Conservation (phyloP, 129 eudicot genomes). For the Helichrysum umbraculigerum region DNA sequence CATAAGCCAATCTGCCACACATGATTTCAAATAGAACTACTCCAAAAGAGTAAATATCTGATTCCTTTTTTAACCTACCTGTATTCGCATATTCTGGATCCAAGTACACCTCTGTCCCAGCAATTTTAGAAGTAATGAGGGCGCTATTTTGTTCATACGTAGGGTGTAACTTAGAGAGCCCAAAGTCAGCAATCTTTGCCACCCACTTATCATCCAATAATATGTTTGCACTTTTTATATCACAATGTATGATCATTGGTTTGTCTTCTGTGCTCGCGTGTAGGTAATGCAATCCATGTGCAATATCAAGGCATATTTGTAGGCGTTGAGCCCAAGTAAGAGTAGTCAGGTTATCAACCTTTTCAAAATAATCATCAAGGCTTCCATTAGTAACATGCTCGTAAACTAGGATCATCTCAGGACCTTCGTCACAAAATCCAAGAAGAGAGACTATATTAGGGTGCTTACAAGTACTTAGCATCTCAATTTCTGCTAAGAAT, state of each 20-base stretch:
- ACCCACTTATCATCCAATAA: background rate
- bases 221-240: background rate
- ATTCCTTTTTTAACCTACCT: background rate
- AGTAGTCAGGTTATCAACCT: background rate
- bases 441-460: conserved; percentile 2
- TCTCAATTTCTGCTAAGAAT: conserved; percentile 7
- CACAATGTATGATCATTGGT: conserved; percentile 3
- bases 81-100: conserved; percentile 12
- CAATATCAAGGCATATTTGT: conserved; percentile 6
- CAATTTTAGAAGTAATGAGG: background rate
- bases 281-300: conserved; percentile 8
- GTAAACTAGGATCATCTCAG: conserved; percentile 11
- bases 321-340: conserved; percentile 18
- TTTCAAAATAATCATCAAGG: background rate
- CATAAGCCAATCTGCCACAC: conserved; percentile 15
- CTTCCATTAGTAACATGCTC: conserved; percentile 9
- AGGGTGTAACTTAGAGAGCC: background rate
- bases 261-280: conserved; percentile 9
- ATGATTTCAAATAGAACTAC: conserved; percentile 9
- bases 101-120: conserved; percentile 1
- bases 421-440: background rate
- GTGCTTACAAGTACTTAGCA: conserved; percentile 4
- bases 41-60: background rate
- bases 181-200: conserved; percentile 18
- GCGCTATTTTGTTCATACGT: background rate